Percentiles rank a stretch among this genome's conserved stretches.
phyloP scores from a whole-genome alignment of 2,329 filamentous ascomycete genomes.

The Fusarium sp. region DNA sequence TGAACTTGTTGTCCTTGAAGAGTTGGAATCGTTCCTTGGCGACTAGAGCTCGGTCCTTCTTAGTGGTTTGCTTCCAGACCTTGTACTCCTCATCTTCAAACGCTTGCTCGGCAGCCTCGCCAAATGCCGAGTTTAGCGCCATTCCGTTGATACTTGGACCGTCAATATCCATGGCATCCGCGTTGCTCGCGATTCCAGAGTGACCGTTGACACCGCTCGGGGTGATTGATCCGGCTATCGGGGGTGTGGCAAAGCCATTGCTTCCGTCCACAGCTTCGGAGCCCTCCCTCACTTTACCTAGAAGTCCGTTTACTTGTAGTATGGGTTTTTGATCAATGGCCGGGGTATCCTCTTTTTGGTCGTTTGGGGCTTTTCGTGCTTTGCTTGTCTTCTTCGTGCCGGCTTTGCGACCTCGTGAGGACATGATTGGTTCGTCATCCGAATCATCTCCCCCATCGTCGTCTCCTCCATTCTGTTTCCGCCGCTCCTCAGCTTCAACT shows the following conservation, averaged over 20 bases:
- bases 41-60: conserved; percentile 90
- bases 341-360: conserved; percentile 85
- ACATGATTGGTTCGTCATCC: conserved; percentile 98
- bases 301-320: conserved; percentile 76
- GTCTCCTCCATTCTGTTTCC: conserved; percentile 88
- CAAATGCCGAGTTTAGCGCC: conserved; percentile 74
- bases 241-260: conserved; percentile 90
- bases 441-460: conserved; percentile 90
- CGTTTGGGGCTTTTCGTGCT: conserved; percentile 80
- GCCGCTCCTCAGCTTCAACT: conserved; percentile 89
- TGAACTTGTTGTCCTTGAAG: conserved; percentile 88
- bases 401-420: conserved; percentile 91
- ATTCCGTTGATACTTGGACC: conserved; percentile 79
- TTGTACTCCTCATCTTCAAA: conserved; percentile 97
- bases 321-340: conserved; percentile 81
- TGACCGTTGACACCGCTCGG: conserved; percentile 80
- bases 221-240: conserved; percentile 81
- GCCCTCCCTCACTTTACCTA: conserved; percentile 76
- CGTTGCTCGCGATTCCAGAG: conserved; percentile 79
- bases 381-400: conserved; percentile 83
- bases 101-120: conserved; percentile 79
- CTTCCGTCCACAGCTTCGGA: conserved; percentile 89
- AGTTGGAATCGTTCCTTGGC: conserved; percentile 89
- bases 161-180: conserved; percentile 90
- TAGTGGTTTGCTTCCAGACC: conserved; percentile 98